These are phyloP conservation scores for Boletus pseudopeckii DNA, from an alignment of 768 basidiomycete species.

Conservation along the genomic window DNA sequence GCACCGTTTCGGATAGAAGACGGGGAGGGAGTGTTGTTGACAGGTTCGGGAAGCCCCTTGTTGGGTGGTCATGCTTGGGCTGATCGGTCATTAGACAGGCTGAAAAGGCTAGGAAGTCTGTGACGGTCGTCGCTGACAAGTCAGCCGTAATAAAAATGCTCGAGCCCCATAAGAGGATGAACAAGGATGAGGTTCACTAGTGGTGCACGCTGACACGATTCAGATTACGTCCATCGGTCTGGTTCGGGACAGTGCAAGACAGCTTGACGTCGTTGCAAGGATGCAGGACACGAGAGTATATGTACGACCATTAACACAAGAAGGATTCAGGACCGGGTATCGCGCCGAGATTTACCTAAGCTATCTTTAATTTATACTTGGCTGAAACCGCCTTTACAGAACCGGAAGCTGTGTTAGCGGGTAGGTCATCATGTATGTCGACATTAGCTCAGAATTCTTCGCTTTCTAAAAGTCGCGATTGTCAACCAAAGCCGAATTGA, in stretches of 20 bases:
- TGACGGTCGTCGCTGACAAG: not conserved
- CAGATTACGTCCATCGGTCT: not conserved
- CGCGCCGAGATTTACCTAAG: too few species aligned
- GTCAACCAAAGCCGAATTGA: too few species aligned
- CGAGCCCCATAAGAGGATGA: not conserved
- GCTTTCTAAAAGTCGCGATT: too few species aligned
- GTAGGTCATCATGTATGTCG: too few species aligned
- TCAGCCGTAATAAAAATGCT: not conserved
- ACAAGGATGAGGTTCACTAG: not conserved
- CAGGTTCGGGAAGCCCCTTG: constrained; percentile 11
- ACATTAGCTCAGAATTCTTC: too few species aligned
- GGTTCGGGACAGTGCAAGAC: not conserved
- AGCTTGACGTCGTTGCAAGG: not conserved
- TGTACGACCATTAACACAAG: too few species aligned
- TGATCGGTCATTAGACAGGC: constrained; percentile 12
- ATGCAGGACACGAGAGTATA: too few species aligned
- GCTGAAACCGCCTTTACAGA: too few species aligned
- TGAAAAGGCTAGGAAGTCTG: constrained; percentile 3
- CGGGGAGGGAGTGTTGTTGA: constrained; percentile 14
- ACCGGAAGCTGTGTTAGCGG: too few species aligned
- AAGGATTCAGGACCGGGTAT: too few species aligned
- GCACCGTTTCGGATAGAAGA: constrained; percentile 24
- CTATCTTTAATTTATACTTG: too few species aligned
- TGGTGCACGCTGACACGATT: too few species aligned
- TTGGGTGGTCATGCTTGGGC: not conserved